Conservation (phyloP, 768 basidiomycete species). For the Neoboletus magnificus region DNA sequence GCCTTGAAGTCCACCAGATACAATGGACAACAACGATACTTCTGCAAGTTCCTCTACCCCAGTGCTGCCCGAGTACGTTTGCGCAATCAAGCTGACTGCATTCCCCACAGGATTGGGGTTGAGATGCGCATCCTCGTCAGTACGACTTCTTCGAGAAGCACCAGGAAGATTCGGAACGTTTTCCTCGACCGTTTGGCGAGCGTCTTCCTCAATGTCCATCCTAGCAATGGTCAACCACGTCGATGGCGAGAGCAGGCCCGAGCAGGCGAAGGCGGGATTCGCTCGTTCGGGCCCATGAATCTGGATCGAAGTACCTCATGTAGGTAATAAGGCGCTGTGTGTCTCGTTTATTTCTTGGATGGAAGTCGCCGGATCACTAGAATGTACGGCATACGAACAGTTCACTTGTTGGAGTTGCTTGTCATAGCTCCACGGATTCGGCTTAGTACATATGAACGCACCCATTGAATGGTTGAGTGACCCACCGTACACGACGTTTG, state of each 20-base stretch:
- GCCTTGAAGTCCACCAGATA: neutral
- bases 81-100: neutral
- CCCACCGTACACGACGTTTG: neutral
- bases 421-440: neutral
- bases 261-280: neutral
- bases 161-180: neutral
- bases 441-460: neutral
- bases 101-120: neutral
- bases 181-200: neutral
- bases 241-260: neutral
- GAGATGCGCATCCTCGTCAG: neutral
- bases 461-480: neutral
- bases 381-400: slow-evolving; percentile 11
- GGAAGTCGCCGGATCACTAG: neutral
- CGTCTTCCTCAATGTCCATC: slow-evolving; percentile 4
- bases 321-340: slow-evolving; percentile 1
- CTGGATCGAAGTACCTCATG: neutral
- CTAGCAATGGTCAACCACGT: neutral
- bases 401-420: neutral
- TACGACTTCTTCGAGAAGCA: neutral
- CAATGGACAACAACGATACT: neutral
- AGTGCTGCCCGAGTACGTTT: neutral
- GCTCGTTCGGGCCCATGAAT: neutral
- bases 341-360: neutral
- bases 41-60: neutral